These are phyloP conservation scores for Trifolium subterraneum DNA, from an alignment of 306 rosid species.

Conservation along the genomic window DNA sequence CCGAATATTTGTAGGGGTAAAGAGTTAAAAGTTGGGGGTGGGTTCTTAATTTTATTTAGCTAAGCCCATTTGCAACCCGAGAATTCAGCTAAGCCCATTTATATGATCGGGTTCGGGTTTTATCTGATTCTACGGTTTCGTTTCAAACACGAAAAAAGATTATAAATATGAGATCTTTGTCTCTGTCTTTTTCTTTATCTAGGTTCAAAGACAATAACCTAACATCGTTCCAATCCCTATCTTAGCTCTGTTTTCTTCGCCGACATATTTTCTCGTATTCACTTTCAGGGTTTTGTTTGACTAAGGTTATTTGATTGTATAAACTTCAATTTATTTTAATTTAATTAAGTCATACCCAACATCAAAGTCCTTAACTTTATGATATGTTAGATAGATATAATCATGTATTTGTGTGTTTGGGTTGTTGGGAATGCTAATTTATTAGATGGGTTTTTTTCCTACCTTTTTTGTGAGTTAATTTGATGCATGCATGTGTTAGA, in stretches of 20 bases:
- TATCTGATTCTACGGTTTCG: neutral
- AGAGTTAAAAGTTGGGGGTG: too few species aligned
- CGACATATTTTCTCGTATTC: slow-evolving; percentile 7
- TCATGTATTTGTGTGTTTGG: slow-evolving; percentile 17
- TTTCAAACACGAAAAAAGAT: neutral
- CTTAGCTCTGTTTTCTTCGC: slow-evolving; percentile 6
- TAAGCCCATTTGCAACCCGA: neutral
- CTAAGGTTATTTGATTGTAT: neutral
- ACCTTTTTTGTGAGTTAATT: neutral
- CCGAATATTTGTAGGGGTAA: too few species aligned
- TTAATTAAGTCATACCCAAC: neutral
- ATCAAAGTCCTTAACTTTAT: slow-evolving; percentile 13
- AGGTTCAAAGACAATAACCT: slow-evolving; percentile 20
- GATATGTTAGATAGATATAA: neutral
- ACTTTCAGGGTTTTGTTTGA: slow-evolving; percentile 12
- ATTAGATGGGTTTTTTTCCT: neutral
- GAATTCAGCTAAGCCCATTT: neutral
- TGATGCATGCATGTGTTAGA: slow-evolving; percentile 27
- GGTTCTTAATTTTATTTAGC: too few species aligned
- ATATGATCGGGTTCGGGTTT: neutral
- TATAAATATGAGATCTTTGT: neutral
- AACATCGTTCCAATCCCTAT: neutral
- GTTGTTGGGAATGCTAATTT: neutral
- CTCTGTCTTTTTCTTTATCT: too few species aligned
- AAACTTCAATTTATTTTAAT: neutral